A percentile compares a stretch with the other conserved stretches of the same genome.
phyloP scores from a whole-genome alignment of 2,329 filamentous ascomycete genomes.

The Phyllosticta ampelicida region DNA sequence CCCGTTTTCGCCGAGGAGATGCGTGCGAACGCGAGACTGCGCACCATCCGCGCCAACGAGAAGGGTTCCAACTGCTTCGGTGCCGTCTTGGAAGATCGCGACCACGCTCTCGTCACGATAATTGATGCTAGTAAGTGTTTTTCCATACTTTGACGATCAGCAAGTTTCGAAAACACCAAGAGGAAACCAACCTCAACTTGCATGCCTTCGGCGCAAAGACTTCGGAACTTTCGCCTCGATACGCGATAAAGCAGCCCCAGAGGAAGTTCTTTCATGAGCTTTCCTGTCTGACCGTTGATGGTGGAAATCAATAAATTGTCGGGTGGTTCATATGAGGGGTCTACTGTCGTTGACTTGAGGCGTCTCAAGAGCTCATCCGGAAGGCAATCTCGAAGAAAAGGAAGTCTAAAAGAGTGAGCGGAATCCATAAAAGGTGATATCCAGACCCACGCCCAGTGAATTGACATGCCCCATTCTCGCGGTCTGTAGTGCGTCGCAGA shows the following conservation, averaged over 20 bases:
- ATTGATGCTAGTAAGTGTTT: conserved; percentile 26
- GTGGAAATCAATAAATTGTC: conserved; percentile 10
- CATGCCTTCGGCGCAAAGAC: neutral
- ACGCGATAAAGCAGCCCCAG: conserved; percentile 3
- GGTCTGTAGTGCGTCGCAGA: conserved; percentile 5
- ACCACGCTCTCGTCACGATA: conserved; percentile 21
- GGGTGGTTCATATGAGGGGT: conserved; percentile 10
- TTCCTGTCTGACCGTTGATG: conserved; percentile 14
- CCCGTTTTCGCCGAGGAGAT: conserved; percentile 19
- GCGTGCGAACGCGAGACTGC: neutral
- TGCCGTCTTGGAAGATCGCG: conserved; percentile 26
- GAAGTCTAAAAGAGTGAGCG: neutral
- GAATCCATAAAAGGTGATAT: neutral
- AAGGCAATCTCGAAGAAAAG: conserved; percentile 8
- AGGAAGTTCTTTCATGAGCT: conserved; percentile 8
- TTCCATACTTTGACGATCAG: conserved; percentile 22
- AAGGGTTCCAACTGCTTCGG: conserved; percentile 18
- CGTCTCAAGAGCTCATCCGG: conserved; percentile 12
- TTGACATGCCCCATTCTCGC: conserved; percentile 15
- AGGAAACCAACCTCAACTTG: conserved; percentile 3
- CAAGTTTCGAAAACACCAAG: conserved; percentile 14
- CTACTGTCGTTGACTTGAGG: neutral
- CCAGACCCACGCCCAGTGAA: conserved; percentile 12
- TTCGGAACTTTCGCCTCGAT: neutral
- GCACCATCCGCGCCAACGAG: conserved; percentile 28